Base-by-base conservation (phyloP, 805 yeast species). In the Cyberlindnera veronae region DNA sequence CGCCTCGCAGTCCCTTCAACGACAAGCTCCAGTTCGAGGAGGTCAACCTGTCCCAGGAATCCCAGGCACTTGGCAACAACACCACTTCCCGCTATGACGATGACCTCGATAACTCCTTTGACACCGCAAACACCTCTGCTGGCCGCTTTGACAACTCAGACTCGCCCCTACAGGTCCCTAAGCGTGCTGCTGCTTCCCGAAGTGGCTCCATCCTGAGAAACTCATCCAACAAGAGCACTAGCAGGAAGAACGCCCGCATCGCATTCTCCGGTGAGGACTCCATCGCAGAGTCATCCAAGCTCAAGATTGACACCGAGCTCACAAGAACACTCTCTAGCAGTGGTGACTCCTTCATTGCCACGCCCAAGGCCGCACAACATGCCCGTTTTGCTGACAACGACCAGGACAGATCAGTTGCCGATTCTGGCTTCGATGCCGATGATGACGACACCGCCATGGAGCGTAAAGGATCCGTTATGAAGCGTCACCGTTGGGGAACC, bases 401-500 rank as follows among this genome's bases (percentile, higher is more conserved):
- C 17, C n/a, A 29, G 13, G 32, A 26, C 24, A 33, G 37, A 27
- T 31, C 32, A 11, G 29, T 23, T 6, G 26, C 37, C 20, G 30
- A n/a, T n/a, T n/a, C n/a, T n/a, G n/a, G n/a, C n/a, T n/a, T n/a
- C n/a, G n/a, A n/a, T n/a, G n/a, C 13, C 11, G 26, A 32, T 5
- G 36, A 34, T 4, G 51, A 45, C 4, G 47, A 45, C 22, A 41
- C 42, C 28, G 26, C 36, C 7, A 33, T 52, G 4, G 49, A 51
- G 18, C 53, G 77, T 31, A 61, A 67, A 24, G 72, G 67, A 13
- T 69, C 84, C 0, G 66, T 72, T 4, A 83, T 84, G 78, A 79
- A 82, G 50, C 73, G 95, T 54, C 76, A 81, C 51, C 72, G 96
- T 63, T 87, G 95, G 95, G 96, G 96, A 43, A 90, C 97, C 4